A percentile compares a stretch with the other conserved stretches of the same genome.
Conservation (phyloP, 2,329 filamentous ascomycete genomes). For the Neonectria magnoliae region DNA sequence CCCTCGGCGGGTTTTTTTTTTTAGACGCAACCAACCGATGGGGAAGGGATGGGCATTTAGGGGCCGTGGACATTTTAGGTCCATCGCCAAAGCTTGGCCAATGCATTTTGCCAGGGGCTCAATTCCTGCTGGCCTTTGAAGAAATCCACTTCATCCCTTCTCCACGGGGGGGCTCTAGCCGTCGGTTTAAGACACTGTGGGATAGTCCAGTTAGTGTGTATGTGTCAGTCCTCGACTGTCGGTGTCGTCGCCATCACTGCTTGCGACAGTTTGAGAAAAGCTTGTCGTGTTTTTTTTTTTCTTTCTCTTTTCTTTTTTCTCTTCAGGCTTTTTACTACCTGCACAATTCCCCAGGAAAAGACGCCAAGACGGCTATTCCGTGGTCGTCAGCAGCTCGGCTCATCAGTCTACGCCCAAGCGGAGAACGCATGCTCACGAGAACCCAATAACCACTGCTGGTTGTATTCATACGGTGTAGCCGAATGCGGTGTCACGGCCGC, state of each 20-base stretch:
- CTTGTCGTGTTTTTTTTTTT: neutral
- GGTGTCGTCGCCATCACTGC: neutral
- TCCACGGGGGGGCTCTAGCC: neutral
- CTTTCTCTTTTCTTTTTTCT: neutral
- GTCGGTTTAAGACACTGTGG: neutral
- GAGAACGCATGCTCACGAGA: neutral
- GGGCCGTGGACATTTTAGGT: constrained; percentile 31
- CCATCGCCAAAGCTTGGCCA: constrained; percentile 36
- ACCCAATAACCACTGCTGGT: neutral
- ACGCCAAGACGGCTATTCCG: neutral
- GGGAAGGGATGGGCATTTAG: constrained; percentile 1
- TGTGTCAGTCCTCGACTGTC: constrained; percentile 2
- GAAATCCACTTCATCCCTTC: constrained; percentile 11
- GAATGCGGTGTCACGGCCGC: constrained; percentile 22
- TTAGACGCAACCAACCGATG: constrained; percentile 10
- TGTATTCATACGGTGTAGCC: constrained; percentile 6
- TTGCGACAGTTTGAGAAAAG: neutral
- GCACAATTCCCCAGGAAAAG: neutral
- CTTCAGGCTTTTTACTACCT: neutral
- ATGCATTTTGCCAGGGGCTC: constrained; percentile 32
- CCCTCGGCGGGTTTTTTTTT: neutral
- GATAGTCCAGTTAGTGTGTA: neutral
- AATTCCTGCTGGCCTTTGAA: constrained; percentile 14
- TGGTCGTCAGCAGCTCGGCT: constrained; percentile 7
- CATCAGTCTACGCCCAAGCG: constrained; percentile 1